A percentile compares a stretch with the other conserved stretches of the same genome.
These are phyloP conservation scores for Xylariaceae sp. DNA, from an alignment of 2,329 filamentous ascomycete species.

Conservation along the genomic window DNA sequence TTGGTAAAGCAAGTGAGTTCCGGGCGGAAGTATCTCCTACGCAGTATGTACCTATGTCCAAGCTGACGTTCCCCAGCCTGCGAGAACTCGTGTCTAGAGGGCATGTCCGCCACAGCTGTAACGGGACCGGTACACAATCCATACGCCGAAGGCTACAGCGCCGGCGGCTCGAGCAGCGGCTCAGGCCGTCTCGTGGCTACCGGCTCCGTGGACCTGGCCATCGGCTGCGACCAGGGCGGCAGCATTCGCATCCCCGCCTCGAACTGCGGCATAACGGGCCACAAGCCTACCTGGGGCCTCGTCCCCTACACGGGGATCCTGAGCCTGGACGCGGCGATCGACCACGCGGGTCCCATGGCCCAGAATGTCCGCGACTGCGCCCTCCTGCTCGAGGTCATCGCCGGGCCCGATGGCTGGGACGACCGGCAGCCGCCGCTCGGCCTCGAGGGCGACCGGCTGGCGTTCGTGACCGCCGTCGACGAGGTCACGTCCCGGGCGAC, in stretches of 20 bases:
- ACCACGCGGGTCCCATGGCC: conserved; percentile 29
- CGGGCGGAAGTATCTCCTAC: background rate
- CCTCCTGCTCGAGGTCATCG: conserved; percentile 27
- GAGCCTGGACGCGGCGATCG: conserved; percentile 24
- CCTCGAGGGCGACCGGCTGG: conserved; percentile 12
- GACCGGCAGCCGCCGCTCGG: conserved; percentile 25
- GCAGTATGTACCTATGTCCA: background rate
- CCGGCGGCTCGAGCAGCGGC: conserved; percentile 40
- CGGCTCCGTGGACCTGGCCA: conserved; percentile 26
- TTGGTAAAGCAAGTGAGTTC: conserved; percentile 32
- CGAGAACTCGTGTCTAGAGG: conserved; percentile 41
- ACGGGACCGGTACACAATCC: conserved; percentile 44
- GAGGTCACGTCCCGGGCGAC: conserved; percentile 5
- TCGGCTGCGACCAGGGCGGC: conserved; percentile 32
- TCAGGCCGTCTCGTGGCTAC: conserved; percentile 39
- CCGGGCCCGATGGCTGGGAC: conserved; percentile 29
- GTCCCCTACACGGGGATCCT: conserved; percentile 31
- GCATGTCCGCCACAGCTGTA: conserved; percentile 37
- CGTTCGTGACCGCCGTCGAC: conserved; percentile 16
- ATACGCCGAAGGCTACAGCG: conserved; percentile 37
- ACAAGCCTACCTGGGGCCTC: conserved; percentile 29
- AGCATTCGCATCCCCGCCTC: conserved; percentile 29
- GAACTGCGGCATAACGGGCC: conserved; percentile 26
- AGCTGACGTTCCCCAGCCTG: conserved; percentile 29
- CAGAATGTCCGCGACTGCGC: conserved; percentile 24